phyloP scores from a whole-genome alignment of 2,329 filamentous ascomycete genomes.

The Fonsecaea monophora region DNA sequence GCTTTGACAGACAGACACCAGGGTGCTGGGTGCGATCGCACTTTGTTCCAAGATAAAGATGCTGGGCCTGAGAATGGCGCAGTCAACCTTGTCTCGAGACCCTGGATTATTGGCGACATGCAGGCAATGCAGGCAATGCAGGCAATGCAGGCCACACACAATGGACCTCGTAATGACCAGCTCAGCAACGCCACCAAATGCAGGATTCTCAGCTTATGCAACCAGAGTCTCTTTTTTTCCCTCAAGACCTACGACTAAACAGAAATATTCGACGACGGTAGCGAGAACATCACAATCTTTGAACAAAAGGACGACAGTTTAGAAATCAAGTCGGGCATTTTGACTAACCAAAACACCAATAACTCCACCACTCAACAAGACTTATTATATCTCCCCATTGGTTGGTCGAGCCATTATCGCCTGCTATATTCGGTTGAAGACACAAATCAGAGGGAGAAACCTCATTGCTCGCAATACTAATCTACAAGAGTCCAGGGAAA shows the following conservation, averaged over 20 bases:
- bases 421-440: not conserved
- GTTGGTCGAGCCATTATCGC: not conserved
- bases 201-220: conserved; percentile 17
- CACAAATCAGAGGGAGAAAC: not conserved
- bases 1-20: not conserved
- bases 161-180: not conserved
- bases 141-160: no score
- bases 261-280: not conserved
- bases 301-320: not conserved
- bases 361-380: not conserved
- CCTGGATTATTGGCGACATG: conserved; percentile 1
- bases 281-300: not conserved
- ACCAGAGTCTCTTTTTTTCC: not conserved
- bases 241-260: conserved; percentile 11
- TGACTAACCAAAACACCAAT: no score
- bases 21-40: no score
- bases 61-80: not conserved
- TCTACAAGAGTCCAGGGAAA: not conserved
- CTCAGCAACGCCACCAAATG: conserved; percentile 6
- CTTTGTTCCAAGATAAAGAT: no score
- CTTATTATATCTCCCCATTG: not conserved
- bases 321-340: not conserved
- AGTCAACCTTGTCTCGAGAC: not conserved
- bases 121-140: not conserved
- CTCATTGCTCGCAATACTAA: not conserved